Evolutionary conservation across 345 rosid species (phyloP), one percentile per base, ranked within the genome.

Genomic region (Hibiscus mutabilis): DNA sequence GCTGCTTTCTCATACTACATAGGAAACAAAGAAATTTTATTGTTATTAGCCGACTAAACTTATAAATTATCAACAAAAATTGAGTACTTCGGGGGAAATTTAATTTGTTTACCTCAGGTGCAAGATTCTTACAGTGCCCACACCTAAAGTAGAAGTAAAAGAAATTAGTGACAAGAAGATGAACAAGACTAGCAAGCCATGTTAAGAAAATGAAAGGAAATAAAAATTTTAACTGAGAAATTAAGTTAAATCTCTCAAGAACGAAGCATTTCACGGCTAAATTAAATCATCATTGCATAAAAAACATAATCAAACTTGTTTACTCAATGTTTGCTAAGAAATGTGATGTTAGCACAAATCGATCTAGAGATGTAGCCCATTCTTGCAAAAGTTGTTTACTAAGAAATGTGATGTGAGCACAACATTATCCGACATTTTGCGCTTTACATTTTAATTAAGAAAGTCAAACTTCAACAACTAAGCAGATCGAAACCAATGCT

Each of bases 1-100:
- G 99, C 99, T 73, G 98, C 99, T 81, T 92, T 89, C 87, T 92
- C 97, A 71, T 87, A 95, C 99, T 95, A 76, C 75, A 71, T 15
- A 21, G 22, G 60, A 71, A 6, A 75, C 49, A 29, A 65, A 72
- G 5, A 71, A 6, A 33, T 70, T 6, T 35, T 22, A 37, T 37
- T 6, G 4, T 53, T 13, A 18, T 49, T 12, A 4, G 19, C 40
- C 1, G 0, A 25, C 49, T 5, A 24, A 59, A 22, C 1, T 8
- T 1, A 25, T 10, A 14, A 25, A 63, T 56, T 24, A 60, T 68
- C 13, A 27, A 47, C 40, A 51, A 55, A 62, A 44, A 58, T 58
- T 19, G 13, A 60, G 42, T 19, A n/a, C 5, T 66, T 47, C 1
- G 21, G 5, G 4, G 22, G 19, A 69, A 12, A 10, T 29, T 11